These are phyloP conservation scores for Heimioporus sp. DNA, from an alignment of 768 basidiomycete genomes.

Conservation along the genomic window DNA sequence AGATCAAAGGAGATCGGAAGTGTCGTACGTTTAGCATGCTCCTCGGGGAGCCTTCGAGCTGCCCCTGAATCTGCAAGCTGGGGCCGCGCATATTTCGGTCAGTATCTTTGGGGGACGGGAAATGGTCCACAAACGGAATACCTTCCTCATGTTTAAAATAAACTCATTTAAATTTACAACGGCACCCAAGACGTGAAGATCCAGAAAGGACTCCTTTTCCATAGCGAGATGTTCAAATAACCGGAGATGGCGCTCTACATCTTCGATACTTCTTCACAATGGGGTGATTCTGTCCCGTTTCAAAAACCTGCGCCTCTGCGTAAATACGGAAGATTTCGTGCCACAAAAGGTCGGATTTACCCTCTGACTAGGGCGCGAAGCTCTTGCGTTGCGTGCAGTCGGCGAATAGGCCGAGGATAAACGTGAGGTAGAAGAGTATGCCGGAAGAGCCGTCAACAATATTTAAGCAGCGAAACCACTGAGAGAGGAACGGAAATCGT, in stretches of 20 bases:
- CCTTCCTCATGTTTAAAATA: conserved; percentile 82
- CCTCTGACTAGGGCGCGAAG: conserved; percentile 40
- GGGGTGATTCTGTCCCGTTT: conserved; percentile 57
- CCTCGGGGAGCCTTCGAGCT: conserved; percentile 90
- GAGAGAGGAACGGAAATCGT: conserved; percentile 46
- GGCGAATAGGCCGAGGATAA: conserved; percentile 36
- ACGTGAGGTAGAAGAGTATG: conserved; percentile 25
- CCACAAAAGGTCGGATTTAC: conserved; percentile 75
- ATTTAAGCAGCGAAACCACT: conserved; percentile 44
- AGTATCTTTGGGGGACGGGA: neutral
- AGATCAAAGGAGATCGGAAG: conserved; percentile 55
- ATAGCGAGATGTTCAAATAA: conserved; percentile 60
- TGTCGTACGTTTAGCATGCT: conserved; percentile 87
- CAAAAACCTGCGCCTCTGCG: conserved; percentile 83
- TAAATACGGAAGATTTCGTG: conserved; percentile 87
- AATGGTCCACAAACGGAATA: conserved; percentile 14
- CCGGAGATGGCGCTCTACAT: conserved; percentile 66
- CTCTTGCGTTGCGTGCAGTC: conserved; percentile 10
- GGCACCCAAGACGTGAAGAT: conserved; percentile 58
- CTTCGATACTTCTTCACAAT: conserved; percentile 67
- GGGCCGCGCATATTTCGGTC: conserved; percentile 48
- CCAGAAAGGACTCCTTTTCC: conserved; percentile 49
- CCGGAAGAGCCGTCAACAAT: conserved; percentile 32
- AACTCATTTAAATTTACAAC: conserved; percentile 78
- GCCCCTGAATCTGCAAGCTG: conserved; percentile 85